These are phyloP conservation scores for Hypoxylon sp. DNA, from an alignment of 2,329 filamentous ascomycete genomes.

Conservation along the genomic window DNA sequence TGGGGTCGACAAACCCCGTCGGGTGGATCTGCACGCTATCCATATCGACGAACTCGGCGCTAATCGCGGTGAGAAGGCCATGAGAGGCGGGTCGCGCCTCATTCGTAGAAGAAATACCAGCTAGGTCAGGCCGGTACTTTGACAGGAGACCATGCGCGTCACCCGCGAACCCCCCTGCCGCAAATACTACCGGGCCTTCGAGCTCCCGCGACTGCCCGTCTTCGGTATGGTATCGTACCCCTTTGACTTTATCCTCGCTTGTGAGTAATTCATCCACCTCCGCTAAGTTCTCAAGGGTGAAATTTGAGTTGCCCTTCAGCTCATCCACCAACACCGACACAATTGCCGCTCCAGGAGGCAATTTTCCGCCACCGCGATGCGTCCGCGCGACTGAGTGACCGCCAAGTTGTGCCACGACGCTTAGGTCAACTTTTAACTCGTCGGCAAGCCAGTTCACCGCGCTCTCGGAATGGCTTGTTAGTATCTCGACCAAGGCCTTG, in stretches of 20 bases:
- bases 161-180: constrained; percentile 74
- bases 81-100: constrained; percentile 71
- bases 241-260: constrained; percentile 58
- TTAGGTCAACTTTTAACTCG: constrained; percentile 71
- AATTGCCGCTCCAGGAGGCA: constrained; percentile 72
- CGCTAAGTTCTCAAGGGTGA: constrained; percentile 66
- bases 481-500: constrained; percentile 62
- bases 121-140: constrained; percentile 71
- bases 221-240: constrained; percentile 64
- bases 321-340: constrained; percentile 67
- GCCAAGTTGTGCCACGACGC: constrained; percentile 70
- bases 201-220: constrained; percentile 59
- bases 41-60: constrained; percentile 65
- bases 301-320: constrained; percentile 64
- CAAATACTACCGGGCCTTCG: constrained; percentile 71
- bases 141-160: constrained; percentile 71
- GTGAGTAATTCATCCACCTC: constrained; percentile 65
- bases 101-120: constrained; percentile 74
- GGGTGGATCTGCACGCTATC: constrained; percentile 75
- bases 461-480: constrained; percentile 64
- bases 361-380: constrained; percentile 69
- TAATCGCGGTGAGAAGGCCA: constrained; percentile 57
- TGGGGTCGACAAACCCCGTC: constrained; percentile 73
- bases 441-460: constrained; percentile 72
- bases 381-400: constrained; percentile 71